Conservation (phyloP, 108 stramenopile genomes). For the Bacterosira constricta region DNA sequence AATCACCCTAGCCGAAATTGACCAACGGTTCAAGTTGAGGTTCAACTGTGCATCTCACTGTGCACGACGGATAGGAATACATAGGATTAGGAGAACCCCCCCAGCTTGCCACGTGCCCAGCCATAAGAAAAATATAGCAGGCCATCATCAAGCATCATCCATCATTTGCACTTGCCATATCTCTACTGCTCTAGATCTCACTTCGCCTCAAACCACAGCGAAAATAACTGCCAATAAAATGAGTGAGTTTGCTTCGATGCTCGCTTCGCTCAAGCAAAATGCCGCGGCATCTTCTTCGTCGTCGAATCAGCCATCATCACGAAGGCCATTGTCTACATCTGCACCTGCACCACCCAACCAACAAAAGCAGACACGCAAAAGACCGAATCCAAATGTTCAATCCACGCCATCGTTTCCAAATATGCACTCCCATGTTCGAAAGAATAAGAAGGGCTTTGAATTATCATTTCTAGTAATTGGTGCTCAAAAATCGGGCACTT, state of each 20-base stretch:
- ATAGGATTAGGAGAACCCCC: too few species aligned
- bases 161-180: too few species aligned
- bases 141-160: too few species aligned
- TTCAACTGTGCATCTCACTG: too few species aligned
- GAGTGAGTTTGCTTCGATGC: conserved; percentile 40
- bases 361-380: not conserved
- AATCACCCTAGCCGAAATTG: too few species aligned
- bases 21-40: too few species aligned
- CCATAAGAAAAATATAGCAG: too few species aligned
- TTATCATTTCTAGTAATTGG: conserved; percentile 57
- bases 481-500: conserved; percentile 63
- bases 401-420: not conserved
- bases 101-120: too few species aligned
- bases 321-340: not conserved
- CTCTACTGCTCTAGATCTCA: too few species aligned
- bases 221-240: conserved; percentile 11
- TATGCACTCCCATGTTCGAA: not conserved
- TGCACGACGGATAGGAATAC: too few species aligned
- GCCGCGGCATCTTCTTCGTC: conserved; percentile 4
- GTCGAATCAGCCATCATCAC: not conserved
- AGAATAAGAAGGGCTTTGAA: conserved; percentile 8
- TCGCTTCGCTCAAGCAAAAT: conserved; percentile 22
- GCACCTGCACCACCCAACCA: not conserved
- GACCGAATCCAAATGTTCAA: not conserved
- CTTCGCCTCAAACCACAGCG: too few species aligned